Conservation (phyloP, 2,329 filamentous ascomycete species). For the Stemphylium beticola region DNA sequence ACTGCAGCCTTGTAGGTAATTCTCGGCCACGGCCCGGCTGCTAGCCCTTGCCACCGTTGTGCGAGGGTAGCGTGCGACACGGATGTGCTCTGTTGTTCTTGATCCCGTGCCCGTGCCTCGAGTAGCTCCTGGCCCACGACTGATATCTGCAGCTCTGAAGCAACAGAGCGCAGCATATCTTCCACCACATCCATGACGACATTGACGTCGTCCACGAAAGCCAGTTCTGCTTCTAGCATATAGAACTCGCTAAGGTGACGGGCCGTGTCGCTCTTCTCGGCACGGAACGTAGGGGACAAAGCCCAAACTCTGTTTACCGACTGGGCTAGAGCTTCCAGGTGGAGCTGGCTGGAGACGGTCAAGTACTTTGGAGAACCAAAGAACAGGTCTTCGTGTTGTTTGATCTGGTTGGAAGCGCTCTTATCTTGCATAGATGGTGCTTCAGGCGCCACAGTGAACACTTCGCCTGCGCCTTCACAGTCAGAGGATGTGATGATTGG, state of each 20-base stretch:
- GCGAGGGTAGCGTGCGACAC: conserved; percentile 61
- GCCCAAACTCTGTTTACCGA: conserved; percentile 92
- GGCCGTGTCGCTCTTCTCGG: conserved; percentile 82
- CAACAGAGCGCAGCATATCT: conserved; percentile 70
- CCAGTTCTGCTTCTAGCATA: conserved; percentile 93
- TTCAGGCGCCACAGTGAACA: conserved; percentile 70
- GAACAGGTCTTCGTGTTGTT: conserved; percentile 60
- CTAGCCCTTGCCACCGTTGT: conserved; percentile 74
- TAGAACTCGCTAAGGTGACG: conserved; percentile 97
- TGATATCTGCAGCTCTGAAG: conserved; percentile 57
- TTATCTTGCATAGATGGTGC: conserved; percentile 24
- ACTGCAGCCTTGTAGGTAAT: conserved; percentile 86
- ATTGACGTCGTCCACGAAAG: conserved; percentile 73
- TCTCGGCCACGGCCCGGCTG: conserved; percentile 77
- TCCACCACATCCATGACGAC: conserved; percentile 82
- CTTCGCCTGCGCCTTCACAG: conserved; percentile 94
- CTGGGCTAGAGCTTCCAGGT: conserved; percentile 89
- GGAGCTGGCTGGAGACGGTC: conserved; percentile 92
- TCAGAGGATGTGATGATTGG: conserved; percentile 96
- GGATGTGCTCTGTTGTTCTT: conserved; percentile 44
- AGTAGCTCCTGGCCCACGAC: conserved; percentile 63
- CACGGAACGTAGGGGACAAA: conserved; percentile 89
- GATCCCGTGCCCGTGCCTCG: conserved; percentile 49
- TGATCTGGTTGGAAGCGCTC: conserved; percentile 31
- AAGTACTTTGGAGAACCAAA: conserved; percentile 91